Percentiles rank a stretch among this genome's conserved stretches.
Evolutionary conservation across 495 filamentous ascomycete genomes (phyloP).

Genomic region (Thozetella sp.): DNA sequence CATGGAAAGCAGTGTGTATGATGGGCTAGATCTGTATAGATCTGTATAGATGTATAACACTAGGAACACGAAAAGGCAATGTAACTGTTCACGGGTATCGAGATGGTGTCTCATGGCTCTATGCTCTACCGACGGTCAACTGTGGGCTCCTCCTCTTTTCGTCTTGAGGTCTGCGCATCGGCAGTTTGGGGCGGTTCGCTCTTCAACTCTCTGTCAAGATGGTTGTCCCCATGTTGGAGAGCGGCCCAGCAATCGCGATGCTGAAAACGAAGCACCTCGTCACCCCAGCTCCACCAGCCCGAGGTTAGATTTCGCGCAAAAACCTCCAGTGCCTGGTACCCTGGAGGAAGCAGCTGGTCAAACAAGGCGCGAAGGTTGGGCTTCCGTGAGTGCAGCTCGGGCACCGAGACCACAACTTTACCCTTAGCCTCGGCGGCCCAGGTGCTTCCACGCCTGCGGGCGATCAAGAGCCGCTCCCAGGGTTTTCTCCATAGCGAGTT

Average conservation of each 20-base stretch:
- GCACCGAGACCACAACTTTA: conserved; percentile 75
- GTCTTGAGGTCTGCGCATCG: no score
- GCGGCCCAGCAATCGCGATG: conserved; percentile 64
- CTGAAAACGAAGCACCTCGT: conserved; percentile 85
- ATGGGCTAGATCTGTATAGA: not conserved
- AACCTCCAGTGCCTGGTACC: conserved; percentile 75
- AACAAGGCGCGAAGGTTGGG: conserved; percentile 57
- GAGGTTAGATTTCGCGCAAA: conserved; percentile 86
- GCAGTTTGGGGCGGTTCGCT: not conserved
- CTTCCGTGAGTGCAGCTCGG: conserved; percentile 91
- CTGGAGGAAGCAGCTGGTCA: conserved; percentile 36
- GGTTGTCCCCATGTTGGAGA: conserved; percentile 73
- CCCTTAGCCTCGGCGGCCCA: conserved; percentile 6
- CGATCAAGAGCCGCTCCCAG: conserved; percentile 83
- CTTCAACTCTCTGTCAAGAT: conserved; percentile 39
- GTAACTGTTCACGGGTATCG: no score
- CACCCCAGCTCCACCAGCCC: conserved; percentile 89
- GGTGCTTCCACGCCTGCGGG: conserved; percentile 33
- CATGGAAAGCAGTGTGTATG: not conserved
- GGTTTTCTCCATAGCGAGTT: conserved; percentile 78
- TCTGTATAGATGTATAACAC: conserved; percentile 8
- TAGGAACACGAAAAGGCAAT: no score
- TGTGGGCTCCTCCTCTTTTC: no score
- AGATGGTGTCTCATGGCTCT: no score
- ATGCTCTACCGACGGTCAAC: no score